Conservation (phyloP, 345 rosid species). For the Erysimum cheiranthoides region DNA sequence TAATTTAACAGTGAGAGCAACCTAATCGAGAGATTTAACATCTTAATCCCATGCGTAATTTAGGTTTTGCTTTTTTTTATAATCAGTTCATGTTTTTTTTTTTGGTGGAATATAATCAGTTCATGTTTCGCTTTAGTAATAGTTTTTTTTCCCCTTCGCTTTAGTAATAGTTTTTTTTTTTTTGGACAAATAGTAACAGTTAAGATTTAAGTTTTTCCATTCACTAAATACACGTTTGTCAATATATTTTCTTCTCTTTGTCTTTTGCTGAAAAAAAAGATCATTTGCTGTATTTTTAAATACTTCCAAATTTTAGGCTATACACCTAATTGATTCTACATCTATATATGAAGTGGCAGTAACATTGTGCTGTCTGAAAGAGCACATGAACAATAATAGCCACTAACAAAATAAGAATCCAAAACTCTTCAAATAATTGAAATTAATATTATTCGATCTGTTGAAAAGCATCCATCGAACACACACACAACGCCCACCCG, state of each 20-base stretch:
- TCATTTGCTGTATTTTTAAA: not conserved
- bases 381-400: constrained; percentile 44
- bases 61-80: no score
- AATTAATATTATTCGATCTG: constrained; percentile 35
- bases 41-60: no score
- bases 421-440: constrained; percentile 41
- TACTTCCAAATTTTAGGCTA: constrained; percentile 3
- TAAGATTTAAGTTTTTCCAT: not conserved
- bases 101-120: no score
- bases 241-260: not conserved
- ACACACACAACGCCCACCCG: constrained; percentile 23
- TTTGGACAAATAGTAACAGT: no score
- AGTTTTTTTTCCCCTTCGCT: no score
- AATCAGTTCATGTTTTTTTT: not conserved
- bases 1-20: no score
- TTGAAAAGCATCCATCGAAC: constrained; percentile 43
- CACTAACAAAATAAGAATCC: constrained; percentile 41
- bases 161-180: not conserved
- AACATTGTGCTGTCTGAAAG: constrained; percentile 40
- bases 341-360: constrained; percentile 19
- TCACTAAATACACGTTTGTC: not conserved
- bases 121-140: not conserved
- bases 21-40: no score
- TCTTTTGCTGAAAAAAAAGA: not conserved
- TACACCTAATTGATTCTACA: not conserved